Base-by-base conservation (phyloP, 352 stramenopile genomes). In the Phytopythium kandeliae region DNA sequence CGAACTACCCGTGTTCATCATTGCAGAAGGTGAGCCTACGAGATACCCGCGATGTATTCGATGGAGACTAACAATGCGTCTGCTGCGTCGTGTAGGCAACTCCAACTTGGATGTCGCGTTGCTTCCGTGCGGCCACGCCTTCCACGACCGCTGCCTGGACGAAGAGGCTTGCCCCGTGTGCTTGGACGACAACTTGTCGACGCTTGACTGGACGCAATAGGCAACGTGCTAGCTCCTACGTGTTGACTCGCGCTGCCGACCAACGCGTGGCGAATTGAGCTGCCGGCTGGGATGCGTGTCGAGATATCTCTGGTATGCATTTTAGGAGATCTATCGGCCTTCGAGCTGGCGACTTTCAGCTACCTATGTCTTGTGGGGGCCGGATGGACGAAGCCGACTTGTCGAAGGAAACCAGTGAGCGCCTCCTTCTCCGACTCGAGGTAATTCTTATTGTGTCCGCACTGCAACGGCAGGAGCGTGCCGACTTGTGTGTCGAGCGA, bases 361-460 rank as follows among this genome's bases (percentile, higher is more conserved):
- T n/a, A n/a, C n/a, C n/a, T n/a, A n/a, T n/a, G n/a, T n/a, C n/a
- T n/a, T n/a, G n/a, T n/a, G n/a, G n/a, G n/a, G n/a, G n/a, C n/a
- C n/a, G n/a, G n/a, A 8, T 26, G 9, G 15, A 71, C 15, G 40
- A 86, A 85, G 8, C 58, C 71, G 19, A 59, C 71, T 35, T 77
- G 67, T 16, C 55, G 63, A 26, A 91, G 52, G 41, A 91, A 89
- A 6, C 55, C 57, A 26, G 76, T 48, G n/a, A 95, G 61, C 40
- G 73, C 72, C 11, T 75, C 52, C 49, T 92, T 92, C 51, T 95
- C 85, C 4, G 52, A 51, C 21, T 92, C 79, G 34, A 75, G 69
- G 37, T 88, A 93, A 53, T 89, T 89, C 48, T 86, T 85, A 58
- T 95, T 95, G 54, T 95, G 85, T 9, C 83, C 85, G 37, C 85